Evolutionary conservation across 2,329 filamentous ascomycete genomes (phyloP).

Genomic region (Stachybotrys chlorohalonatus): DNA sequence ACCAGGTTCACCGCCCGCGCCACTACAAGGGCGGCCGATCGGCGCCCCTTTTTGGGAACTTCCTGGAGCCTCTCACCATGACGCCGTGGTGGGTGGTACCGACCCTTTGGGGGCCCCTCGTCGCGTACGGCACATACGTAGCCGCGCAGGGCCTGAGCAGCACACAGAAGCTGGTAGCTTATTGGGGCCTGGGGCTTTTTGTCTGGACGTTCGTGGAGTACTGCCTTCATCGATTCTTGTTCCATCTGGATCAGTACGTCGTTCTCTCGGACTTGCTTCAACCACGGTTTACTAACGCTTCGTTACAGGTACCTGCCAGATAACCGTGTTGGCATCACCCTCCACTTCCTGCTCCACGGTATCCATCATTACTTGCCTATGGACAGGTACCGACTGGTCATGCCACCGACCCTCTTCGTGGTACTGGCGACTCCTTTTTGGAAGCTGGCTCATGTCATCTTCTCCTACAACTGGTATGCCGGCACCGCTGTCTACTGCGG

Average conservation of each 20-base stretch:
- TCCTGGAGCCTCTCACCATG: slow-evolving; percentile 92
- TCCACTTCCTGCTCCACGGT: slow-evolving; percentile 91
- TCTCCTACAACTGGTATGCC: slow-evolving; percentile 78
- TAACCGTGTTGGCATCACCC: slow-evolving; percentile 75
- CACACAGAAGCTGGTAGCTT: slow-evolving; percentile 38
- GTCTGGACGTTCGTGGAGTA: slow-evolving; percentile 93
- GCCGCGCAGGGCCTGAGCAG: slow-evolving; percentile 53
- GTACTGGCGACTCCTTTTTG: slow-evolving; percentile 83
- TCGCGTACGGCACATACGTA: slow-evolving; percentile 62
- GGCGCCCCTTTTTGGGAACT: slow-evolving; percentile 93
- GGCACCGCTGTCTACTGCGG: slow-evolving; percentile 75
- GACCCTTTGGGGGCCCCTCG: slow-evolving; percentile 71
- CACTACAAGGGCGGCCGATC: slow-evolving; percentile 93
- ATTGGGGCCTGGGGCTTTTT: slow-evolving; percentile 61
- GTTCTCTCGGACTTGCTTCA: neutral
- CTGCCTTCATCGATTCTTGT: slow-evolving; percentile 76
- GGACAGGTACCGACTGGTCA: slow-evolving; percentile 94
- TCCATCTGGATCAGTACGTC: slow-evolving; percentile 84
- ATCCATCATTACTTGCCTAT: slow-evolving; percentile 99
- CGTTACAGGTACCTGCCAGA: slow-evolving; percentile 69
- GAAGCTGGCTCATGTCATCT: slow-evolving; percentile 75
- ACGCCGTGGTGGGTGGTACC: slow-evolving; percentile 94
- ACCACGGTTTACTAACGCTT: slow-evolving; percentile 16
- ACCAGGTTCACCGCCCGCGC: slow-evolving; percentile 89
- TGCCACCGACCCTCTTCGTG: slow-evolving; percentile 86